phyloP scores from a whole-genome alignment of 2,329 filamentous ascomycete genomes.

The Lecanosticta acicola region DNA sequence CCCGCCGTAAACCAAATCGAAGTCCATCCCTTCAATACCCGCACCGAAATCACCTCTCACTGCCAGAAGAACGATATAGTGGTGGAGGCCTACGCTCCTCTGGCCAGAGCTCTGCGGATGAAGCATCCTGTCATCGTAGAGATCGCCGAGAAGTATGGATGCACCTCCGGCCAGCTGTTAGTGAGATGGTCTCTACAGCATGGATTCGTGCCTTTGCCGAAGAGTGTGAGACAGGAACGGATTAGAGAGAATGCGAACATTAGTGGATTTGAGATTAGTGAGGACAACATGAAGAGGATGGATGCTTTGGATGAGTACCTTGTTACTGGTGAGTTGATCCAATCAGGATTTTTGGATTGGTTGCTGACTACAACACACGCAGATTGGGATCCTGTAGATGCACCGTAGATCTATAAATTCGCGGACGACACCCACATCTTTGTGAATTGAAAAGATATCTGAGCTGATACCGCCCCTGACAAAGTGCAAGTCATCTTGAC shows the following conservation, averaged over 20 bases:
- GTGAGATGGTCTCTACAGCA: slow-evolving; percentile 75
- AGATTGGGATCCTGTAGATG: slow-evolving; percentile 35
- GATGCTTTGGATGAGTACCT: slow-evolving; percentile 65
- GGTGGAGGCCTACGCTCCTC: slow-evolving; percentile 73
- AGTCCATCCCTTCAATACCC: slow-evolving; percentile 76
- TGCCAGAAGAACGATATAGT: slow-evolving; percentile 63
- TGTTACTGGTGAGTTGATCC: slow-evolving; percentile 59
- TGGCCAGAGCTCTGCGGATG: slow-evolving; percentile 66
- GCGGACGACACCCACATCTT: too few relatives aligned
- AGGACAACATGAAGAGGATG: slow-evolving; percentile 58
- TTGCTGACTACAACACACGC: slow-evolving; percentile 10
- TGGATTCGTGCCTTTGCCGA: slow-evolving; percentile 66
- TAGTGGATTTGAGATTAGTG: slow-evolving; percentile 54
- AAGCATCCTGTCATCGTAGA: slow-evolving; percentile 57
- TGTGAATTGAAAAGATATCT: too few relatives aligned
- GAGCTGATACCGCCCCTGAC: too few relatives aligned
- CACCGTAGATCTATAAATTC: too few relatives aligned
- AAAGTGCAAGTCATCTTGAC: too few relatives aligned
- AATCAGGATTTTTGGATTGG: background rate
- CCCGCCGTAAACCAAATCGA: slow-evolving; percentile 78
- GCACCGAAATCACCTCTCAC: slow-evolving; percentile 58
- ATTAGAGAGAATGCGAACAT: slow-evolving; percentile 62
- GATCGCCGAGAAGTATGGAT: slow-evolving; percentile 62
- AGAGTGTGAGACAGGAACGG: slow-evolving; percentile 59
- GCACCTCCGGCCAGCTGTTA: slow-evolving; percentile 67